A percentile compares a stretch with the other conserved stretches of the same genome.
These are phyloP conservation scores for Zalaria sp. DNA, from an alignment of 2,329 filamentous ascomycete species.

Conservation along the genomic window DNA sequence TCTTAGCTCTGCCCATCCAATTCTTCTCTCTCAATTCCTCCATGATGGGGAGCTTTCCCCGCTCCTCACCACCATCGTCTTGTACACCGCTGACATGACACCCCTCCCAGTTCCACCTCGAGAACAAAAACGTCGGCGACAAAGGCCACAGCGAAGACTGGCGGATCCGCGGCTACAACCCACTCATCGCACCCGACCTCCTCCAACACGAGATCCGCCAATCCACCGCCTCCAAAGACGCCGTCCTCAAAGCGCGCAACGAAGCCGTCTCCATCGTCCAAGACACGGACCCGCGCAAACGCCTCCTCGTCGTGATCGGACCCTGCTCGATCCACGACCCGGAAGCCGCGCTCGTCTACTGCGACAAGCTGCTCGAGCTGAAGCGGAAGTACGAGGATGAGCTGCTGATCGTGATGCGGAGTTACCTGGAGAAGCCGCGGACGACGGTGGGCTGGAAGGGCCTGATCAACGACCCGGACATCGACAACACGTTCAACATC, in stretches of 20 bases:
- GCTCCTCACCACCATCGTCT: not conserved
- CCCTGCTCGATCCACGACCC: slow-evolving; percentile 98
- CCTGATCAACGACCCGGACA: slow-evolving; percentile 94
- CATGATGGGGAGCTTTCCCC: not conserved
- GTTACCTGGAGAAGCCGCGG: slow-evolving; percentile 95
- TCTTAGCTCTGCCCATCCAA: not conserved
- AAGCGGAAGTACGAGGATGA: slow-evolving; percentile 84
- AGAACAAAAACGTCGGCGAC: slow-evolving; percentile 36
- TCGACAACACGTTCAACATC: slow-evolving; percentile 97
- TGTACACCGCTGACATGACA: slow-evolving; percentile 2
- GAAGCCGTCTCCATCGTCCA: slow-evolving; percentile 49
- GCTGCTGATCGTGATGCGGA: slow-evolving; percentile 90
- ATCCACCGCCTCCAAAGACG: slow-evolving; percentile 33
- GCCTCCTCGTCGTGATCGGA: slow-evolving; percentile 69
- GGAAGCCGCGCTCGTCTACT: slow-evolving; percentile 80
- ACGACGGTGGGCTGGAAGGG: slow-evolving; percentile 99
- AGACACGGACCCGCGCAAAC: slow-evolving; percentile 40
- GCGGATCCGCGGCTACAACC: slow-evolving; percentile 70
- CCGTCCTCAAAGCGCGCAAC: slow-evolving; percentile 44
- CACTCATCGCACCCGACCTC: slow-evolving; percentile 79
- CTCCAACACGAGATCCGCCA: slow-evolving; percentile 83
- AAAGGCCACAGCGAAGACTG: slow-evolving; percentile 35
- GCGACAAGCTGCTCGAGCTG: slow-evolving; percentile 63
- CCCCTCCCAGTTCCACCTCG: slow-evolving; percentile 31
- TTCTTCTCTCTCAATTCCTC: not conserved